Conservation (phyloP, 2,329 filamentous ascomycete species). For the Ophioceras dolichostomum region DNA sequence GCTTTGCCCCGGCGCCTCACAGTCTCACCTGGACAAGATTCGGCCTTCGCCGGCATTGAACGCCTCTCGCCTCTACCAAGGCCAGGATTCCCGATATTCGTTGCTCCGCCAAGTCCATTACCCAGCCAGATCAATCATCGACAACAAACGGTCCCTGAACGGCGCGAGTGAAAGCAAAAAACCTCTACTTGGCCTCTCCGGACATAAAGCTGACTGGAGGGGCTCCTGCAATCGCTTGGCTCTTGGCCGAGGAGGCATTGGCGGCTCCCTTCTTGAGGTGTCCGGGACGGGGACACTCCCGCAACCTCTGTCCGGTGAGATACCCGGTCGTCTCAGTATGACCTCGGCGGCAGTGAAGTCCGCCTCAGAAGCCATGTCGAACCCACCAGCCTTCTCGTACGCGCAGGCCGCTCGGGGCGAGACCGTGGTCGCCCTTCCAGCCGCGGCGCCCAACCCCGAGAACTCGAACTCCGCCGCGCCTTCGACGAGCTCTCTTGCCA, state of each 20-base stretch:
- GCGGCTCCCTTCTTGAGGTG: too few species aligned
- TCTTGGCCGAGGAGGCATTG: too few species aligned
- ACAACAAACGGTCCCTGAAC: too few species aligned
- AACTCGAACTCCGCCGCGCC: constrained; percentile 17
- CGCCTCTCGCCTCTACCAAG: too few species aligned
- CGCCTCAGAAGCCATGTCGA: constrained; percentile 30
- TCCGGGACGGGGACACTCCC: too few species aligned
- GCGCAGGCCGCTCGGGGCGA: constrained; percentile 88
- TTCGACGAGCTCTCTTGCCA: constrained; percentile 18
- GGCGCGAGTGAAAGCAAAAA: too few species aligned
- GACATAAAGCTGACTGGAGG: constrained; percentile 5
- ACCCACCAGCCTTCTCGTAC: constrained; percentile 67
- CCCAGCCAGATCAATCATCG: background rate
- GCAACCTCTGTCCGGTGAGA: too few species aligned
- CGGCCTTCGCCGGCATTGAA: background rate
- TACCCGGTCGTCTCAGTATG: background rate
- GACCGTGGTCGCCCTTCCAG: constrained; percentile 27
- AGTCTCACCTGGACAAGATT: too few species aligned
- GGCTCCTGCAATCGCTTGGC: constrained; percentile 2
- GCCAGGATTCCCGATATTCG: background rate
- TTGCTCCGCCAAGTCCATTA: background rate
- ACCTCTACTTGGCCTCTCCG: constrained; percentile 6
- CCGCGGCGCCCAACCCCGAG: constrained; percentile 20
- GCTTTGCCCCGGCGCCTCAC: too few species aligned
- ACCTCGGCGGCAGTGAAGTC: constrained; percentile 1